Evolutionary conservation across 108 stramenopile genomes (phyloP).

Genomic region (Cyclotella cryptica): DNA sequence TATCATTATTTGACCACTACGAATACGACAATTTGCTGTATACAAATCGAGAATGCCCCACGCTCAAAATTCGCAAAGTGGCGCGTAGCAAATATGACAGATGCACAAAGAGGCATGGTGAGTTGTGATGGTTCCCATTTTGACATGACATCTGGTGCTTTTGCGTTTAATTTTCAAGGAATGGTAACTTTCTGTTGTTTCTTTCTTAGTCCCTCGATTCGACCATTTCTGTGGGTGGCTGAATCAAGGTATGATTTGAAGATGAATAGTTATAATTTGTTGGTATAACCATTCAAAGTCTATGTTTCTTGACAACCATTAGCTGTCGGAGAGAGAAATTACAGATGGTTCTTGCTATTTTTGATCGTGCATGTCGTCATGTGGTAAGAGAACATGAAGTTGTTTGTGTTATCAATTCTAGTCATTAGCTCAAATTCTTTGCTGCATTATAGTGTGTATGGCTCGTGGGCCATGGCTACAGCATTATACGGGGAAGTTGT

Average conservation of each 20-base stretch:
- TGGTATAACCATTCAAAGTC: background rate
- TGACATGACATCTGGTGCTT: no score
- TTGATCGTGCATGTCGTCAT: constrained; percentile 76
- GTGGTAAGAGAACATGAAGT: constrained; percentile 43
- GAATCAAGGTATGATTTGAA: constrained; percentile 44
- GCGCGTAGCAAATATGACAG: constrained; percentile 88
- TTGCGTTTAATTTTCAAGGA: no score
- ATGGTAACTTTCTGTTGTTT: background rate
- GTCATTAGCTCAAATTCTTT: background rate
- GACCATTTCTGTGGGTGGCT: constrained; percentile 95
- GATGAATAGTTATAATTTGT: no score
- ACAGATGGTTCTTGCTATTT: constrained; percentile 88
- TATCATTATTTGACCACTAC: constrained; percentile 80
- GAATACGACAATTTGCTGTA: constrained; percentile 84
- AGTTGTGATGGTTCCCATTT: constrained; percentile 28
- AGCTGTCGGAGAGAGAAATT: constrained; percentile 90
- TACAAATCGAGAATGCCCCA: constrained; percentile 63
- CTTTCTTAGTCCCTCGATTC: constrained; percentile 58
- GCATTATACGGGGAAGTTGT: constrained; percentile 61
- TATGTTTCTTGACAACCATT: background rate
- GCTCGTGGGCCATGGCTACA: constrained; percentile 52
- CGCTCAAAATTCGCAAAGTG: constrained; percentile 66
- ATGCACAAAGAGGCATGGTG: constrained; percentile 63
- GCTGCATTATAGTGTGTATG: constrained; percentile 60
- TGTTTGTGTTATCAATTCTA: background rate